Evolutionary conservation across 164 flowering plant species (phyloP).

Genomic region (Cinnamomum chago): DNA sequence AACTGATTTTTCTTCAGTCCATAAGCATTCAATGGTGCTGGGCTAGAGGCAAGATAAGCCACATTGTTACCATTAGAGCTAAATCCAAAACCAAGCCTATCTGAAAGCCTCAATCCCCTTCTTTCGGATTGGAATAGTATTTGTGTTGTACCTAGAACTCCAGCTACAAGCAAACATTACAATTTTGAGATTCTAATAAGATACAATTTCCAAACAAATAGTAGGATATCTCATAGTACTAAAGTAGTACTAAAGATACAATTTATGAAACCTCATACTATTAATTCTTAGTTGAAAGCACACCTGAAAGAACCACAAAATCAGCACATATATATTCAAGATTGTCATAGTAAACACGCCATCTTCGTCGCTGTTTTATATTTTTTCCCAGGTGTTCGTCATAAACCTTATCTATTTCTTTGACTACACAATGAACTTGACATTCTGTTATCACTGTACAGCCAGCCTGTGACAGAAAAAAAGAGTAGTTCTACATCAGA

Average conservation of each 20-base stretch:
- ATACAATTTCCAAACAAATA: no score
- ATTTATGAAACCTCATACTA: not conserved
- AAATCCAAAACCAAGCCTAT: slow-evolving; percentile 44
- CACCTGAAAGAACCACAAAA: slow-evolving; percentile 59
- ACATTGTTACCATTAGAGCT: slow-evolving; percentile 55
- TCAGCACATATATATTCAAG: slow-evolving; percentile 39
- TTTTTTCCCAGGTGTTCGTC: slow-evolving; percentile 5
- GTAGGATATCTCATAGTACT: no score
- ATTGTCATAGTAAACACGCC: slow-evolving; percentile 51
- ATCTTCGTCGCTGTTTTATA: slow-evolving; percentile 31
- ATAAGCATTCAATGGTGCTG: slow-evolving; percentile 40
- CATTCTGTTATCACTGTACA: slow-evolving; percentile 50
- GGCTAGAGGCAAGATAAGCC: slow-evolving; percentile 47
- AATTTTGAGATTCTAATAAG: not conserved
- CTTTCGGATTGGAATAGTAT: no score
- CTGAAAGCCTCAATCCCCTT: no score
- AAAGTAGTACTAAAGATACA: no score
- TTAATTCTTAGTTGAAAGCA: not conserved
- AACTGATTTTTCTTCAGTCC: slow-evolving; percentile 36
- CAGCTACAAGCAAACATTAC: slow-evolving; percentile 27
- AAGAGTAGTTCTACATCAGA: not conserved
- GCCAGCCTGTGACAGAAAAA: slow-evolving; percentile 36
- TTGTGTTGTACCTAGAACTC: no score
- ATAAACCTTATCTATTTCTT: slow-evolving; percentile 17
- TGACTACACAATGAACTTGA: slow-evolving; percentile 39